phyloP scores from a whole-genome alignment of 2,329 filamentous ascomycete genomes.

The Pseudonectria foliicola region DNA sequence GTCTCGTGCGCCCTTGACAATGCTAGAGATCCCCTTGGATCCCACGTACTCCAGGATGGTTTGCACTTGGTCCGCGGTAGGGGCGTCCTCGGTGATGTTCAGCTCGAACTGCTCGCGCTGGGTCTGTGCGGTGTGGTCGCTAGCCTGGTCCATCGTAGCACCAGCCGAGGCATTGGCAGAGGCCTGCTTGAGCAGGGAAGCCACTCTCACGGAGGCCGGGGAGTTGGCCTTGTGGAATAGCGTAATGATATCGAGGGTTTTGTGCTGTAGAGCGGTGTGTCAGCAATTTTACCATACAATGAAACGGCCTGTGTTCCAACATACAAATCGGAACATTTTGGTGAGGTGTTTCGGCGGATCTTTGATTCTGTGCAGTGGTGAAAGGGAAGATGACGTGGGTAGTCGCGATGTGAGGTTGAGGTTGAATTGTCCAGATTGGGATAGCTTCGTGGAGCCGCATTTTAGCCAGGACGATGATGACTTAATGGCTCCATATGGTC shows the following conservation, averaged over 20 bases:
- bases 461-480: conserved; percentile 19
- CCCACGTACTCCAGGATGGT: conserved; percentile 82
- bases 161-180: conserved; percentile 61
- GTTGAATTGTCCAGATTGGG: conserved; percentile 17
- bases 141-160: conserved; percentile 69
- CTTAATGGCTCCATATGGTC: conserved; percentile 17
- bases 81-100: conserved; percentile 70
- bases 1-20: conserved; percentile 68
- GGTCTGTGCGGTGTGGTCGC: conserved; percentile 55
- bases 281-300: conserved; percentile 7
- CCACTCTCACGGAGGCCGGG: conserved; percentile 64
- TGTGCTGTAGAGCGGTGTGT: conserved; percentile 45
- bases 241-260: conserved; percentile 83
- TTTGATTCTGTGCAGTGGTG: conserved; percentile 3
- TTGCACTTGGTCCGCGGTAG: conserved; percentile 75
- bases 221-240: conserved; percentile 85
- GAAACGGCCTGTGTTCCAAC: conserved; percentile 12
- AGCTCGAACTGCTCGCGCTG: conserved; percentile 69
- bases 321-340: conserved; percentile 43
- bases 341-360: not conserved
- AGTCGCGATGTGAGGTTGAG: conserved; percentile 12
- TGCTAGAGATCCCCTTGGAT: conserved; percentile 44
- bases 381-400: conserved; percentile 2
- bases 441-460: conserved; percentile 22
- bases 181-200: conserved; percentile 72